These are phyloP conservation scores for Corynespora cassiicola DNA, from an alignment of 2,329 filamentous ascomycete species.

Conservation along the genomic window DNA sequence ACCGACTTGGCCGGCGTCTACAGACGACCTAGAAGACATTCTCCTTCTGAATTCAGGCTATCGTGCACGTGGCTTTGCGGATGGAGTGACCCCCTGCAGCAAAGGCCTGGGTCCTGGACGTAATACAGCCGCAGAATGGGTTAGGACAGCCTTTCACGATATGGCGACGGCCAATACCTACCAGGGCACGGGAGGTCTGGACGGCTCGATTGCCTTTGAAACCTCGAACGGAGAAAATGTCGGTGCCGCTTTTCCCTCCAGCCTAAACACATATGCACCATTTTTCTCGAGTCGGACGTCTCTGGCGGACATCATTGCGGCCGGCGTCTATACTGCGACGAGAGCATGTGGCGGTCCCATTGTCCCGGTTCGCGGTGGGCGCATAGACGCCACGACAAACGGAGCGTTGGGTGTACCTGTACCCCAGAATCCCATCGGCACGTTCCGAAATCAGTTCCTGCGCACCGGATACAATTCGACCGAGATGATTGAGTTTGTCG, in stretches of 20 bases:
- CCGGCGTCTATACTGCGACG: slow-evolving; percentile 65
- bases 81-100: slow-evolving; percentile 65
- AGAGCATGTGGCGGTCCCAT: slow-evolving; percentile 65
- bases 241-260: slow-evolving; percentile 62
- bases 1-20: slow-evolving; percentile 66
- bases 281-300: slow-evolving; percentile 60
- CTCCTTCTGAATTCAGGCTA: slow-evolving; percentile 66
- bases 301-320: slow-evolving; percentile 64
- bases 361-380: slow-evolving; percentile 61
- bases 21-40: slow-evolving; percentile 69
- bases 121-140: slow-evolving; percentile 67
- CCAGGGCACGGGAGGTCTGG: slow-evolving; percentile 60
- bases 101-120: slow-evolving; percentile 54
- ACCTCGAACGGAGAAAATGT: slow-evolving; percentile 62
- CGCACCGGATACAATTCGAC: slow-evolving; percentile 62
- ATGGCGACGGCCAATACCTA: slow-evolving; percentile 62
- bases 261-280: slow-evolving; percentile 61
- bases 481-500: slow-evolving; percentile 65
- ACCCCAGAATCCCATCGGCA: slow-evolving; percentile 61
- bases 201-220: slow-evolving; percentile 68
- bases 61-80: slow-evolving; percentile 62
- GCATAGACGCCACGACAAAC: slow-evolving; percentile 59
- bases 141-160: slow-evolving; percentile 68
- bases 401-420: slow-evolving; percentile 63
- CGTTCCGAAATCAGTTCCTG: slow-evolving; percentile 62